Evolutionary conservation across 2,329 filamentous ascomycete genomes (phyloP).

Genomic region (Dothistroma septosporum): DNA sequence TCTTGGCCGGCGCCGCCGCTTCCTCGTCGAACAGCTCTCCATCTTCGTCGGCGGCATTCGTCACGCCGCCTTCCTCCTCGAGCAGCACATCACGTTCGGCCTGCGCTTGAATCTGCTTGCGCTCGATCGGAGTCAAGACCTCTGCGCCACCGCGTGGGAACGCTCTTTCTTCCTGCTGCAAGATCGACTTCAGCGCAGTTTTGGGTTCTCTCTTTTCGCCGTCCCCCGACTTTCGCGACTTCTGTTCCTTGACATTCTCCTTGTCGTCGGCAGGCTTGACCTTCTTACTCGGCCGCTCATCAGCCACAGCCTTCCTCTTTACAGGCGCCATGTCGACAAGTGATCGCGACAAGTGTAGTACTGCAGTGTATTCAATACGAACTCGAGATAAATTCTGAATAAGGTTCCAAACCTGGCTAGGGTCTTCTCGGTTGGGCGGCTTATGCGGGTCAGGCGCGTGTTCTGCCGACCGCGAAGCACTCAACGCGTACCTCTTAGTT

Average conservation of each 20-base stretch:
- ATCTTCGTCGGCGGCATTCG: slow-evolving; percentile 53
- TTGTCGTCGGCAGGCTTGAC: slow-evolving; percentile 29
- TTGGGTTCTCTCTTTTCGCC: slow-evolving; percentile 27
- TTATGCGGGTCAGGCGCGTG: not conserved
- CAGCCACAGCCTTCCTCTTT: slow-evolving; percentile 44
- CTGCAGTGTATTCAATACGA: not conserved
- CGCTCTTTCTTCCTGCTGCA: slow-evolving; percentile 75
- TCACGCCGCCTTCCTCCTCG: slow-evolving; percentile 66
- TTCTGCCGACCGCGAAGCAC: not conserved
- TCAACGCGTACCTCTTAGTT: not conserved
- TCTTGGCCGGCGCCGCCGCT: slow-evolving; percentile 35
- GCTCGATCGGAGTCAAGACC: slow-evolving; percentile 84
- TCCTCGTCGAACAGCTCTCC: slow-evolving; percentile 44
- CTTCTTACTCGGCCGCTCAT: slow-evolving; percentile 36
- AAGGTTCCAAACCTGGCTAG: not conserved
- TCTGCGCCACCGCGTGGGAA: slow-evolving; percentile 92
- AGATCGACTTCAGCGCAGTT: slow-evolving; percentile 40
- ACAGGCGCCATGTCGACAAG: slow-evolving; percentile 40
- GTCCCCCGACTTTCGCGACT: slow-evolving; percentile 21
- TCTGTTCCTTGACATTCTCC: slow-evolving; percentile 22
- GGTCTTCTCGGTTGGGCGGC: not conserved
- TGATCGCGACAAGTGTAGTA: not conserved
- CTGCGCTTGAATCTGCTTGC: slow-evolving; percentile 93
- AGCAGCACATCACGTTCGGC: slow-evolving; percentile 88
- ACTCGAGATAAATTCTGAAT: slow-evolving; percentile 1